Conservation (phyloP, 768 basidiomycete species). For the Mycena pura region DNA sequence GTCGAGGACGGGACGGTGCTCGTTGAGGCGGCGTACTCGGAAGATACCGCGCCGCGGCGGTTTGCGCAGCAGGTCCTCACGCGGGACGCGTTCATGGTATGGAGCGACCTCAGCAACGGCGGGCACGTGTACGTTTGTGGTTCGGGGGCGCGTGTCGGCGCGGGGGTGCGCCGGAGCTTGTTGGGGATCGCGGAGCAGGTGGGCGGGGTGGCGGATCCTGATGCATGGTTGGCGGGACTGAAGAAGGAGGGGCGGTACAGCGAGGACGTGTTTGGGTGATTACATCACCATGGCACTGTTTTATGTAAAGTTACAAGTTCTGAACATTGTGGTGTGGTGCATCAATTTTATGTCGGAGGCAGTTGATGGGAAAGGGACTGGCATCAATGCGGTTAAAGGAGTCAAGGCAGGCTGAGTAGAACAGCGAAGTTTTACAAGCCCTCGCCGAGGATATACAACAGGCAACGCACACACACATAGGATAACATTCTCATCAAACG, state of each 20-base stretch:
- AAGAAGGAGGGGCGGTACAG: constrained; percentile 19
- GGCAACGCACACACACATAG: too few species aligned
- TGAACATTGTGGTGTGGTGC: too few species aligned
- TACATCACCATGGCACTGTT: too few species aligned
- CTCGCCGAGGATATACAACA: too few species aligned
- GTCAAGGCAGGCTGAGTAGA: too few species aligned
- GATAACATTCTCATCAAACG: too few species aligned
- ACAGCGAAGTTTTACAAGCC: too few species aligned
- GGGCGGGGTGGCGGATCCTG: constrained; percentile 2
- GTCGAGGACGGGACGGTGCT: constrained; percentile 12
- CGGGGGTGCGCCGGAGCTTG: constrained; percentile 6
- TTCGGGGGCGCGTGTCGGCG: neutral
- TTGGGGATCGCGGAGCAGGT: constrained; percentile 15
- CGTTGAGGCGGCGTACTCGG: constrained; percentile 18
- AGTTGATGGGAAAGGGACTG: too few species aligned
- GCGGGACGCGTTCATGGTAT: constrained; percentile 16
- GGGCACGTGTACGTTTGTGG: constrained; percentile 18
- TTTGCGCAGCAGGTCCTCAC: constrained; percentile 22
- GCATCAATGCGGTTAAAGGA: too few species aligned
- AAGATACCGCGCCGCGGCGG: constrained; percentile 8
- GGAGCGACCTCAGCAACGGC: constrained; percentile 17
- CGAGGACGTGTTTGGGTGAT: constrained; percentile 22
- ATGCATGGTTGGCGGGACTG: constrained; percentile 6
- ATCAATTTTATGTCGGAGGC: too few species aligned
- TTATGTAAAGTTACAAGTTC: too few species aligned